A percentile compares a stretch with the other conserved stretches of the same genome.
Conservation (phyloP, 2,329 filamentous ascomycete species). For the Arthroderma sp. region DNA sequence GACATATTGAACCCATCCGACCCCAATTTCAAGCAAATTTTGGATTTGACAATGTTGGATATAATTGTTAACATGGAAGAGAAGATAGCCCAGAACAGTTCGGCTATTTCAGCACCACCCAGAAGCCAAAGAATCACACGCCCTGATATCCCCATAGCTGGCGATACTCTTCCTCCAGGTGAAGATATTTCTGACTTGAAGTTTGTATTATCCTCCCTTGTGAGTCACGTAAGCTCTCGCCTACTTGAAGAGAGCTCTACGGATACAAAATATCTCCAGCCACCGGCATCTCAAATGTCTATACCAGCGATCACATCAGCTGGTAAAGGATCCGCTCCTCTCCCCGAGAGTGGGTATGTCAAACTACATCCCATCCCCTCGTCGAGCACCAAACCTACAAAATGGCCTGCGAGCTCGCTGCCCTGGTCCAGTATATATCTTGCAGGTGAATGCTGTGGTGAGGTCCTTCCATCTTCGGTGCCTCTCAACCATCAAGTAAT, state of each 20-base stretch:
- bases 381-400: conserved; percentile 11
- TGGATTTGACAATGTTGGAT: conserved; percentile 60
- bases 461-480: conserved; percentile 39
- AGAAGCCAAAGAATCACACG: no score
- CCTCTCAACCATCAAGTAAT: conserved; percentile 57
- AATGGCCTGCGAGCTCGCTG: conserved; percentile 37
- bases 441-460: conserved; percentile 53
- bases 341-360: conserved; percentile 53
- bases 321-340: conserved; percentile 48
- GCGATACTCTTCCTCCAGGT: no score
- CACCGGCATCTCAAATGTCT: conserved; percentile 24
- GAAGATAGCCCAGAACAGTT: conserved; percentile 11
- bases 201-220: conserved; percentile 33
- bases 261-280: no score
- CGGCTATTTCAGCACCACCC: conserved; percentile 10
- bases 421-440: conserved; percentile 61
- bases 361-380: conserved; percentile 18
- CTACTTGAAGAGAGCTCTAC: no score
- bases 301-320: conserved; percentile 38
- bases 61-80: conserved; percentile 50
- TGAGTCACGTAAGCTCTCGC: conserved; percentile 34
- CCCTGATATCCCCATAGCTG: no score
- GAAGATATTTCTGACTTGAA: conserved; percentile 24
- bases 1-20: conserved; percentile 54
- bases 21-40: conserved; percentile 67